A percentile compares a stretch with the other conserved stretches of the same genome.
phyloP scores from a whole-genome alignment of 345 rosid genomes.

The Mallotus nudiflorus region DNA sequence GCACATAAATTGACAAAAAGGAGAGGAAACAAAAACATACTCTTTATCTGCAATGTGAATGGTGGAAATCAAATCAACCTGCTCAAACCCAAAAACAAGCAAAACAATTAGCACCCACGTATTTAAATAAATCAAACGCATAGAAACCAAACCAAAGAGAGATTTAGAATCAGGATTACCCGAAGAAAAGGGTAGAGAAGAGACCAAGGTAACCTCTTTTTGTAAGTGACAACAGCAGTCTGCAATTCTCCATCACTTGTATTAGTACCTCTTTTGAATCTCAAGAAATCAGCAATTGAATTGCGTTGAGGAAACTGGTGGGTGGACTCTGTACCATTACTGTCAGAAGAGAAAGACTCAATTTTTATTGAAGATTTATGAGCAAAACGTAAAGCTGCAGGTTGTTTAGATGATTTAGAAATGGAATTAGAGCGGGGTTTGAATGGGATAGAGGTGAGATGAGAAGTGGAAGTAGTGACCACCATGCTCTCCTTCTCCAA shows the following conservation, averaged over 20 bases:
- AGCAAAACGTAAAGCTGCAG: neutral
- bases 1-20: neutral
- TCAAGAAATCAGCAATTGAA: conserved; percentile 82
- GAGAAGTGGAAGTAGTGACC: conserved; percentile 4
- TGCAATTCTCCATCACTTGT: conserved; percentile 58
- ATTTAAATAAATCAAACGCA: neutral
- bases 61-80: conserved; percentile 96
- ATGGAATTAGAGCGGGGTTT: neutral
- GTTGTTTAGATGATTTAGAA: neutral
- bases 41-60: conserved; percentile 93
- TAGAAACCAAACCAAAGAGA: neutral
- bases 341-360: conserved; percentile 10
- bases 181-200: conserved; percentile 72
- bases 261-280: conserved; percentile 52
- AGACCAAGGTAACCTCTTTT: conserved; percentile 83
- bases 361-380: neutral
- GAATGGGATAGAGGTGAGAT: conserved; percentile 3
- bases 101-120: neutral
- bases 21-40: conserved; percentile 39
- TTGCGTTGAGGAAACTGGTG: conserved; percentile 51
- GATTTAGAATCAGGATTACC: conserved; percentile 33
- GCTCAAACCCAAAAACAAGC: conserved; percentile 17
- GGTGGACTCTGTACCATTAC: conserved; percentile 37
- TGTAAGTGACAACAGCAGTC: conserved; percentile 80
- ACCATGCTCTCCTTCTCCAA: conserved; percentile 15